Conservation (phyloP, 495 filamentous ascomycete species). For the Lophium mytilinum region DNA sequence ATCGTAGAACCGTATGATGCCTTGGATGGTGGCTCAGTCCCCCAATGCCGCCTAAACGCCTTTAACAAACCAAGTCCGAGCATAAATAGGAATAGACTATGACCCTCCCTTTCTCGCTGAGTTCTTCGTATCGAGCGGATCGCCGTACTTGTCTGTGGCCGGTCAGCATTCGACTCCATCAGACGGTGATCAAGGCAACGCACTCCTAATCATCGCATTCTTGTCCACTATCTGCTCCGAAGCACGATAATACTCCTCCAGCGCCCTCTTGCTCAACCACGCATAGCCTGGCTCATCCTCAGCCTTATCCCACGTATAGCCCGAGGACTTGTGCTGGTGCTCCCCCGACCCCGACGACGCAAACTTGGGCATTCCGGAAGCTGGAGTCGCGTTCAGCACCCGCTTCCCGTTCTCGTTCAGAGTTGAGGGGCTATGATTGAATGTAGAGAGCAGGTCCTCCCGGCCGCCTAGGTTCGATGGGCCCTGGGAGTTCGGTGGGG, state of each 20-base stretch:
- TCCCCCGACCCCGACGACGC: neutral
- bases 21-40: too few species aligned
- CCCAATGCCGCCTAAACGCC: too few species aligned
- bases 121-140: neutral
- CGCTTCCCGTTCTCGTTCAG: slow-evolving; percentile 33
- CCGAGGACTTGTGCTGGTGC: slow-evolving; percentile 22
- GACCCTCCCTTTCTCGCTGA: neutral
- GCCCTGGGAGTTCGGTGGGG: slow-evolving; percentile 47
- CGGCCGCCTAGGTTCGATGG: slow-evolving; percentile 10
- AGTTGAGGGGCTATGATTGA: slow-evolving; percentile 9
- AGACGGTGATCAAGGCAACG: neutral
- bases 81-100: too few species aligned
- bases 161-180: neutral
- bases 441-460: slow-evolving; percentile 4
- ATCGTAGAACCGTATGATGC: too few species aligned
- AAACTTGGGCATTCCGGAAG: neutral
- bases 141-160: neutral
- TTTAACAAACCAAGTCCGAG: too few species aligned
- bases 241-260: slow-evolving; percentile 30
- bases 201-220: slow-evolving; percentile 30
- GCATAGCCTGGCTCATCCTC: slow-evolving; percentile 41
- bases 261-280: slow-evolving; percentile 46
- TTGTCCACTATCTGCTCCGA: slow-evolving; percentile 31
- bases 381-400: neutral
- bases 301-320: slow-evolving; percentile 31